Conservation (phyloP, 306 rosid genomes). For the Ormosia semicastrata region DNA sequence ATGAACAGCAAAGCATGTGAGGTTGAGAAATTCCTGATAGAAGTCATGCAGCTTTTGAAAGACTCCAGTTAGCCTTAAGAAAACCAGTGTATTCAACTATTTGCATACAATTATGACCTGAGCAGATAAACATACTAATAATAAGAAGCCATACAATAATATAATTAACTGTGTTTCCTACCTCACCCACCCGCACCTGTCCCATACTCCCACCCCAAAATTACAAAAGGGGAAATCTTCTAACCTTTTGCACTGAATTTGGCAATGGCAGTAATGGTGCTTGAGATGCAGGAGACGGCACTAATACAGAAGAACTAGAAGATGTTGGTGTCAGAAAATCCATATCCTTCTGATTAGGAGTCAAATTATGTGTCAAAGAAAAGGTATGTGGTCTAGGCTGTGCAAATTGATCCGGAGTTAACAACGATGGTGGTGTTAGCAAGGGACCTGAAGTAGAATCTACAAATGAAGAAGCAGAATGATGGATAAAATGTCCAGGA, state of each 20-base stretch:
- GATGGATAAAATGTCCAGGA: slow-evolving; percentile 37
- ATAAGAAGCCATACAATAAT: not conserved
- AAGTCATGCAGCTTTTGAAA: not conserved
- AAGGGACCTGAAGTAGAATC: slow-evolving; percentile 47
- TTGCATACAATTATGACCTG: not conserved
- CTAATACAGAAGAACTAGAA: slow-evolving; percentile 31
- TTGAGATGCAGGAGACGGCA: slow-evolving; percentile 42
- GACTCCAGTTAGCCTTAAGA: not conserved
- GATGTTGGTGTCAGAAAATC: slow-evolving; percentile 27
- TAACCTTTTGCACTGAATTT: slow-evolving; percentile 48
- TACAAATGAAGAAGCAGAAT: slow-evolving; percentile 38
- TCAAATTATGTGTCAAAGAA: slow-evolving; percentile 34
- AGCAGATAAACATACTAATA: not conserved
- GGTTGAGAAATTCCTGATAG: not conserved
- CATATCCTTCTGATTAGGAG: slow-evolving; percentile 30
- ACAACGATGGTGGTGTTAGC: slow-evolving; percentile 43
- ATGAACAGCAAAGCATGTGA: slow-evolving; percentile 1
- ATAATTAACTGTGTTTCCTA: not conserved
- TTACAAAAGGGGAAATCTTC: not conserved
- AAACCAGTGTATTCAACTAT: not conserved
- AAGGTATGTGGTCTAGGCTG: slow-evolving; percentile 31
- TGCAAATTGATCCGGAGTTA: slow-evolving; percentile 42
- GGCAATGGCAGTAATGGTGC: slow-evolving; percentile 61
- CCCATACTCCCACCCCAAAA: not conserved
- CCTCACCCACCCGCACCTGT: not conserved